Evolutionary conservation across 2,329 filamentous ascomycete species (phyloP).

Genomic region (Monosporascus sp.): DNA sequence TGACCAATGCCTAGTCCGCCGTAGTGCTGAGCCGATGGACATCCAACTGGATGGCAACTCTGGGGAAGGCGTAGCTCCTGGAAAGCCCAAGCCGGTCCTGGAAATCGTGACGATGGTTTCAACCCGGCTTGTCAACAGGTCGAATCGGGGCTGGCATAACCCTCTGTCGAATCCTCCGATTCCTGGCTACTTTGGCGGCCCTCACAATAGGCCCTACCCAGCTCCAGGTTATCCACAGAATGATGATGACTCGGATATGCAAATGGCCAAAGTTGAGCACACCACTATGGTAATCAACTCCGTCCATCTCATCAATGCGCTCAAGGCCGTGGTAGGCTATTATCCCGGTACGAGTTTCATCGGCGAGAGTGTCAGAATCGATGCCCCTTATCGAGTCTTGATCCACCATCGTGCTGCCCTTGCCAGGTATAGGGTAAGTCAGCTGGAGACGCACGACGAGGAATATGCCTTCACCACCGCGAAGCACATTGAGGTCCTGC

Average conservation of each 20-base stretch:
- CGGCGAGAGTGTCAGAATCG: constrained; percentile 31
- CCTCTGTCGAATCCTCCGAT: not conserved
- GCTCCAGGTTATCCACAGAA: not conserved
- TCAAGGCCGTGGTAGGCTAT: constrained; percentile 42
- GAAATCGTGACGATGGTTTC: constrained; percentile 38
- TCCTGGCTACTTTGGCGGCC: constrained; percentile 9
- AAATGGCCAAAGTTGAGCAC: constrained; percentile 22
- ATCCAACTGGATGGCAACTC: constrained; percentile 24
- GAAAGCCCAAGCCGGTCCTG: constrained; percentile 30
- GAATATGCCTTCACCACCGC: constrained; percentile 36
- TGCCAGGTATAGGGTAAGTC: constrained; percentile 33
- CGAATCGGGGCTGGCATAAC: not conserved
- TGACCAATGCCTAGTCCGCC: constrained; percentile 24
- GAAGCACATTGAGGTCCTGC: constrained; percentile 40
- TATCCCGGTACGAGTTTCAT: constrained; percentile 37
- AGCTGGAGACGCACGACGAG: constrained; percentile 34
- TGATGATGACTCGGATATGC: constrained; percentile 16
- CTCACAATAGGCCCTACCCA: constrained; percentile 8
- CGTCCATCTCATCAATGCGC: constrained; percentile 38
- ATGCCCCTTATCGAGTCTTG: constrained; percentile 42
- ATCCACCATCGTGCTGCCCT: constrained; percentile 41
- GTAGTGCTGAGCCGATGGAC: constrained; percentile 33
- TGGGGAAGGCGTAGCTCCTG: constrained; percentile 9
- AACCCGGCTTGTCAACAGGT: constrained; percentile 11
- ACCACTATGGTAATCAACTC: constrained; percentile 41